Percentiles rank a stretch among this genome's conserved stretches.
Evolutionary conservation across 495 filamentous ascomycete genomes (phyloP).

Genomic region (Geoglossum glabrum): DNA sequence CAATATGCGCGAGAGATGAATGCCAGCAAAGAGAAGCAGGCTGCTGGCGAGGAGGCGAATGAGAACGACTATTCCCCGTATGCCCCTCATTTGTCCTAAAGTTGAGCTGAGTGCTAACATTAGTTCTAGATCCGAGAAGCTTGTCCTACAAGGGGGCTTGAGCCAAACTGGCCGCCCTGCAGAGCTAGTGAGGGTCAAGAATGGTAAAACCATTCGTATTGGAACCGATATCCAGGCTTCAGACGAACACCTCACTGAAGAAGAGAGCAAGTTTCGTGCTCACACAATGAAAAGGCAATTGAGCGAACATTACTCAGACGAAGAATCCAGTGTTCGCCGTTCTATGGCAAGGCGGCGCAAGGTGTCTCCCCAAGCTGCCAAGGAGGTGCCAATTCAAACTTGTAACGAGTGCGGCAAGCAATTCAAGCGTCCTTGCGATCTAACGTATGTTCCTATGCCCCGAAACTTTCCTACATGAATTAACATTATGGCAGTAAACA

Average conservation of each 20-base stretch:
- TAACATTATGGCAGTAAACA: constrained; percentile 41
- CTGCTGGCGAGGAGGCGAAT: constrained; percentile 13
- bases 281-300: constrained; percentile 7
- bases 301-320: constrained; percentile 15
- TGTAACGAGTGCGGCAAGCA: constrained; percentile 52
- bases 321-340: constrained; percentile 57
- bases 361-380: constrained; percentile 26
- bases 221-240: not conserved
- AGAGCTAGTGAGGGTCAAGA: constrained; percentile 58
- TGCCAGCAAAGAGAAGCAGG: constrained; percentile 25
- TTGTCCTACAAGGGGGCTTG: constrained; percentile 57
- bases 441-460: constrained; percentile 29
- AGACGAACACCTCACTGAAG: constrained; percentile 11
- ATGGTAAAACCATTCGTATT: constrained; percentile 57
- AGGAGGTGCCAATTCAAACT: constrained; percentile 8
- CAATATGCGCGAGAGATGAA: constrained; percentile 45
- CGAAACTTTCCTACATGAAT: constrained; percentile 7
- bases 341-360: constrained; percentile 87
- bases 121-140: constrained; percentile 35
- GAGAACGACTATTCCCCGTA: constrained; percentile 19
- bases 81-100: constrained; percentile 23
- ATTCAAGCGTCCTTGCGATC: constrained; percentile 80
- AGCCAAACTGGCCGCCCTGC: constrained; percentile 55
- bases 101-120: constrained; percentile 3
- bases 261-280: constrained; percentile 8